Percentiles rank a stretch among this genome's conserved stretches.
These are phyloP conservation scores for Mycena latifolia DNA, from an alignment of 768 basidiomycete species.

Conservation along the genomic window DNA sequence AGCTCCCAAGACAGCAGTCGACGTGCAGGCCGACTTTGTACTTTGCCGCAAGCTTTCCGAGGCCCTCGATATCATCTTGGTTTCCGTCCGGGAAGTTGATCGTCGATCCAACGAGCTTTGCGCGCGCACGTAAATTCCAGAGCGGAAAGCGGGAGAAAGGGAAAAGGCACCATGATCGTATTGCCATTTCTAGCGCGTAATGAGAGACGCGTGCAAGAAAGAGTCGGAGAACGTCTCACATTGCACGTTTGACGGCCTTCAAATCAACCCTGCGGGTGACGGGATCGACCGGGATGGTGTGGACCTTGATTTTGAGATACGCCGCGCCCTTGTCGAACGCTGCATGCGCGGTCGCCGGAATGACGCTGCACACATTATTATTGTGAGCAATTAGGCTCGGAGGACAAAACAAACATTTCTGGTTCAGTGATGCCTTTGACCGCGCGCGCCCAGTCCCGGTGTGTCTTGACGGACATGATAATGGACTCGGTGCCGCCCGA, in stretches of 20 bases:
- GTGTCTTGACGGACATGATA: conserved; percentile 94
- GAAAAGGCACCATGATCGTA: conserved; percentile 79
- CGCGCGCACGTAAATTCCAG: conserved; percentile 14
- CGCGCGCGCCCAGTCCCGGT: conserved; percentile 90
- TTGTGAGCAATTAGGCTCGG: background rate
- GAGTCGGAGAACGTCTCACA: conserved; percentile 63
- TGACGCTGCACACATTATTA: conserved; percentile 63
- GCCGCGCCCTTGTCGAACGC: conserved; percentile 95
- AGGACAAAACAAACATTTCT: conserved; percentile 77
- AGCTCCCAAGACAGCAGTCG: conserved; percentile 94
- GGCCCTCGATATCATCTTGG: conserved; percentile 86
- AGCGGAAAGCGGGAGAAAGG: background rate
- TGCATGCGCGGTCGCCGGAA: conserved; percentile 89
- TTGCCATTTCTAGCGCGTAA: conserved; percentile 74
- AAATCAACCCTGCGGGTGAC: conserved; percentile 84
- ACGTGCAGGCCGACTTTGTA: conserved; percentile 92
- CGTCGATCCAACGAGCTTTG: conserved; percentile 86
- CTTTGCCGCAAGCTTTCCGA: conserved; percentile 79
- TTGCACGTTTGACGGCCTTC: conserved; percentile 83
- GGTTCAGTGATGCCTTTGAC: conserved; percentile 92
- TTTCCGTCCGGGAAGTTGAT: conserved; percentile 90
- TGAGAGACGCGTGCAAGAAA: conserved; percentile 19
- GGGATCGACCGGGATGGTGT: conserved; percentile 85
- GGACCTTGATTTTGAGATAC: conserved; percentile 92
- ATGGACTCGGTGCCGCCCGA: conserved; percentile 97